Evolutionary conservation across 495 filamentous ascomycete species (phyloP), one percentile per base, ranked within the genome.

Genomic region (Penicillium silybi): DNA sequence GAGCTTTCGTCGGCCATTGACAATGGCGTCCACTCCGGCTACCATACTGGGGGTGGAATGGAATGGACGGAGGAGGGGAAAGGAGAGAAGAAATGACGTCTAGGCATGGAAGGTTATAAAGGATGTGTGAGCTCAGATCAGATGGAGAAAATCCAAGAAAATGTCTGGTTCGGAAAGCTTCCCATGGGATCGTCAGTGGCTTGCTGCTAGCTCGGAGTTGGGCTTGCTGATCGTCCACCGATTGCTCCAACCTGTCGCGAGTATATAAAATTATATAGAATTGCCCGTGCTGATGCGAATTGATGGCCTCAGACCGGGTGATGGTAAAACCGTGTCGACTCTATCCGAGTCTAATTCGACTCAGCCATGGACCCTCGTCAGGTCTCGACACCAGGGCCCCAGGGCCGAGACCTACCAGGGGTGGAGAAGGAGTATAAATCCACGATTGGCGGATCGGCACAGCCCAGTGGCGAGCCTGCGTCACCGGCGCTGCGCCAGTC

Each of bases 161-260:
- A 50, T 39, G 39, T 13, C 22, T 43, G 26, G 46, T 41, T 22
- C 44, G 22, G 26, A 43, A 53, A 11, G 15, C 16, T 16, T 50
- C 41, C 46, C 37, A 34, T 54, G 11, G 23, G 59, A 59, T 62
- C 59, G 59, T 62, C 59, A 54, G 59, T 62, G 59, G 59, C 59
- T 52, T 52, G 15, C 44, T 39, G 47, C 52, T 56, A 59, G 56
- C 29, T 32, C 29, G 4, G 3, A 1, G 11, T 32, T 32, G 13
- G 29, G 29, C 29, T 13, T 1, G 9, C 9, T 15, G 10, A 32
- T 32, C 29, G 29, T 32, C 29, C 9, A 11, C 22, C n/a, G n/a
- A n/a, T n/a, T n/a, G n/a, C n/a, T n/a, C n/a, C n/a, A n/a, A n/a
- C n/a, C n/a, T n/a, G n/a, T n/a, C n/a, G n/a, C n/a, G n/a, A n/a